Percentiles rank a stretch among this genome's conserved stretches.
These are phyloP conservation scores for Oryza coarctata DNA, from an alignment of 176 grass and related monocot genomes.

Conservation along the genomic window DNA sequence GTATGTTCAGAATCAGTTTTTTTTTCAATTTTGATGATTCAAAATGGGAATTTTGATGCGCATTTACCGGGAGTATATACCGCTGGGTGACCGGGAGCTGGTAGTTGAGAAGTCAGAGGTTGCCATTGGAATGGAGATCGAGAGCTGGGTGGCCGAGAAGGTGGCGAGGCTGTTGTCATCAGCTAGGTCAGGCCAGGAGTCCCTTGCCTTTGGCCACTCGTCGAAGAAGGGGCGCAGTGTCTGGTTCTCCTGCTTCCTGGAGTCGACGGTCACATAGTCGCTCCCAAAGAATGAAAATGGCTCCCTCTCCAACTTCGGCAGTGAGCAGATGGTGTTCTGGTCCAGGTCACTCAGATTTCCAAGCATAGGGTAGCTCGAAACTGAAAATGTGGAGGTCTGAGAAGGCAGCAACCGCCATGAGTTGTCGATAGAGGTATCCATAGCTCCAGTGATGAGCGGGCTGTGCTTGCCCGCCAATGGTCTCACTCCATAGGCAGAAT, in stretches of 20 bases:
- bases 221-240: constrained; percentile 83
- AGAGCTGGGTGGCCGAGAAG: constrained; percentile 79
- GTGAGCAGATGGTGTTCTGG: constrained; percentile 42
- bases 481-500: constrained; percentile 51
- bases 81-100: constrained; percentile 59
- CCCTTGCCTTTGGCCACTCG: constrained; percentile 75
- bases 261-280: constrained; percentile 31
- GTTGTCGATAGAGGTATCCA: constrained; percentile 39
- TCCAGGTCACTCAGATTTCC: constrained; percentile 40
- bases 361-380: constrained; percentile 48
- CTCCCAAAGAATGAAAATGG: constrained; percentile 51
- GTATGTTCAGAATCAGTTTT: background rate
- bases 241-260: constrained; percentile 58
- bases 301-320: constrained; percentile 43
- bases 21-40: background rate
- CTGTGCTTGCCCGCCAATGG: constrained; percentile 47
- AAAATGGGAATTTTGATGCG: background rate
- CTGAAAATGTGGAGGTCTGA: constrained; percentile 34
- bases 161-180: constrained; percentile 50
- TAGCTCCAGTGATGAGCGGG: constrained; percentile 37
- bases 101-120: constrained; percentile 72
- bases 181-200: constrained; percentile 61
- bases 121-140: constrained; percentile 77
- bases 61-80: constrained; percentile 44
- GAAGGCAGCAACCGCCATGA: constrained; percentile 55